Conservation (phyloP, 2,329 filamentous ascomycete species). For the Botryotinia calthae region DNA sequence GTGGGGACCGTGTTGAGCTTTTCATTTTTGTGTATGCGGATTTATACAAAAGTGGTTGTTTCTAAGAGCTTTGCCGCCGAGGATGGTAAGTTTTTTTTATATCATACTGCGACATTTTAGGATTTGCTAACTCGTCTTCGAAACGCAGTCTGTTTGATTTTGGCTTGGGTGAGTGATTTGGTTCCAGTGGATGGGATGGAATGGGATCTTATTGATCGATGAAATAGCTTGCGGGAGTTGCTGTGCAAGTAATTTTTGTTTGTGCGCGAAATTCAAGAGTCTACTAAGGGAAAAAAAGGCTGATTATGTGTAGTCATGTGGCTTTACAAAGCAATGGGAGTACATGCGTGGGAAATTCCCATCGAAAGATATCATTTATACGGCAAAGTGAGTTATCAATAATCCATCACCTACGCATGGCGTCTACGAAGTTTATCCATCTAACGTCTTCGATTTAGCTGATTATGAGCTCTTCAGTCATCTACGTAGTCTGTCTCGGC, state of each 20-base stretch:
- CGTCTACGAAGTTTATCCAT: background rate
- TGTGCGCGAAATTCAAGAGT: background rate
- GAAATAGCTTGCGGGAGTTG: background rate
- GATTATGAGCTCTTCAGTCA: constrained; percentile 13
- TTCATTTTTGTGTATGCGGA: background rate
- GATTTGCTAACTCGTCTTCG: background rate
- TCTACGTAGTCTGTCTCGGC: constrained; percentile 15
- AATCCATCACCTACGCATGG: background rate
- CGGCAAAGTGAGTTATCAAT: background rate
- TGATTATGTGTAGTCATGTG: constrained; percentile 1
- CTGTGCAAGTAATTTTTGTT: constrained; percentile 7
- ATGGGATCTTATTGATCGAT: background rate
- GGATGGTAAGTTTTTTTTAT: background rate
- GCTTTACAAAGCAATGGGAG: background rate
- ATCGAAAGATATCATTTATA: background rate
- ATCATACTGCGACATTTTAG: background rate
- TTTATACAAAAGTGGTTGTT: constrained; percentile 1
- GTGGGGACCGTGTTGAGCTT: constrained; percentile 5
- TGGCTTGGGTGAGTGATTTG: constrained; percentile 11
- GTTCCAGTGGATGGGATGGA: background rate
- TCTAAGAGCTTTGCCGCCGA: constrained; percentile 10
- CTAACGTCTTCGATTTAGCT: background rate
- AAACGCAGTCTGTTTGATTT: background rate
- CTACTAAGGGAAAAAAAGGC: background rate
- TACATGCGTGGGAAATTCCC: constrained; percentile 8